phyloP scores from a whole-genome alignment of 768 basidiomycete genomes.

The Pleurotus giganteus region DNA sequence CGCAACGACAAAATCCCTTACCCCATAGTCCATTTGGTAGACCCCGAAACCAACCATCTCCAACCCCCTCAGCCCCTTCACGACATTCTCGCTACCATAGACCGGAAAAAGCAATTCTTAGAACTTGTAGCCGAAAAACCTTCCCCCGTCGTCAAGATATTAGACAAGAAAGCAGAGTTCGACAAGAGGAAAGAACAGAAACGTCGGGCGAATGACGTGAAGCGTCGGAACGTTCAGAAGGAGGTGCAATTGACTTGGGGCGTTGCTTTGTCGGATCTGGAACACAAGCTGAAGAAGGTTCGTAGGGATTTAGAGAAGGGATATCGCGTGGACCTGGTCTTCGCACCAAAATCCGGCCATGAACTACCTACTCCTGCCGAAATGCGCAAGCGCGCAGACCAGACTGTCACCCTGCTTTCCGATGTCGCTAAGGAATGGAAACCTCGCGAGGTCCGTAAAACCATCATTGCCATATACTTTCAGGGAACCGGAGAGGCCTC shows the following conservation, averaged over 20 bases:
- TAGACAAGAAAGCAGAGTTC: constrained; percentile 43
- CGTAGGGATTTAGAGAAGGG: constrained; percentile 60
- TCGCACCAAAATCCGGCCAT: constrained; percentile 47
- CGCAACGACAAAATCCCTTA: constrained; percentile 42
- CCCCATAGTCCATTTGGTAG: constrained; percentile 41
- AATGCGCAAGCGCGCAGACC: constrained; percentile 43
- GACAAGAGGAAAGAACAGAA: constrained; percentile 35
- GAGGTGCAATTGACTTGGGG: constrained; percentile 76
- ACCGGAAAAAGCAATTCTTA: constrained; percentile 41
- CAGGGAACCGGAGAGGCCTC: constrained; percentile 29
- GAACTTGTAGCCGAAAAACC: constrained; percentile 54
- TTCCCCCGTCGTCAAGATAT: constrained; percentile 58
- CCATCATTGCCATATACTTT: constrained; percentile 41
- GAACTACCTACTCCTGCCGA: constrained; percentile 31
- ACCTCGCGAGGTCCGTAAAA: constrained; percentile 34
- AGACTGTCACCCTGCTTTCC: constrained; percentile 37
- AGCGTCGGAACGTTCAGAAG: constrained; percentile 40
- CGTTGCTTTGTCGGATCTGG: constrained; percentile 54
- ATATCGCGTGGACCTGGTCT: constrained; percentile 51
- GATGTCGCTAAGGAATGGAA: constrained; percentile 59
- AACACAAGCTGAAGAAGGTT: constrained; percentile 64
- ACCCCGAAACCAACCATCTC: constrained; percentile 42
- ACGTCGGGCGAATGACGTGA: constrained; percentile 31
- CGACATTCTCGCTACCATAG: constrained; percentile 42
- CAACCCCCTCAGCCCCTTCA: constrained; percentile 32